Evolutionary conservation across 2,329 filamentous ascomycete species (phyloP).

Genomic region (Fusarium gaditjirri): DNA sequence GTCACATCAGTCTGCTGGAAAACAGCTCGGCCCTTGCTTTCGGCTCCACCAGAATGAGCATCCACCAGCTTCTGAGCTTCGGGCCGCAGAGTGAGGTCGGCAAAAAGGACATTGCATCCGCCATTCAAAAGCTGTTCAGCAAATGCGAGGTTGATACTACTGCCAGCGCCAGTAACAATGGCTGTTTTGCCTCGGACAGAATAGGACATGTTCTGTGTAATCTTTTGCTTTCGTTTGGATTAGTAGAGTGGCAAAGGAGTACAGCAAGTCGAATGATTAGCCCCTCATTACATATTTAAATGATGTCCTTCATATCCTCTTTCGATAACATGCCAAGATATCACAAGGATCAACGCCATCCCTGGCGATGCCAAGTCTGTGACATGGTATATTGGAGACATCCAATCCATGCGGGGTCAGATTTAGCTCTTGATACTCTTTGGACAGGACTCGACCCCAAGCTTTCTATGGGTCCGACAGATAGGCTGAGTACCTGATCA

Average conservation of each 20-base stretch:
- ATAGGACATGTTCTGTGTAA: background rate
- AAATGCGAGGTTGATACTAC: background rate
- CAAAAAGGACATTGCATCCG: background rate
- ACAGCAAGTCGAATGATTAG: background rate
- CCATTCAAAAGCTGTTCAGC: background rate
- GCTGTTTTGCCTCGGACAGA: background rate
- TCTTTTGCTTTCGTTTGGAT: background rate
- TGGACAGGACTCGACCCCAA: background rate
- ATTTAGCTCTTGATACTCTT: background rate
- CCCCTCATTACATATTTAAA: background rate
- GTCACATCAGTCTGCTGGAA: background rate
- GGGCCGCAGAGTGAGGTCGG: background rate
- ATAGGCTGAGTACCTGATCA: background rate
- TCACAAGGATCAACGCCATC: too few species aligned
- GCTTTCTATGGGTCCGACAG: background rate
- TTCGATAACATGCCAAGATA: background rate
- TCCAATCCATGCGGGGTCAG: background rate
- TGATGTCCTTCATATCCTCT: background rate
- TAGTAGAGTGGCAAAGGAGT: background rate
- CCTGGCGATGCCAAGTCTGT: background rate
- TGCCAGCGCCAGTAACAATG: background rate
- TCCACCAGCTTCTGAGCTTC: background rate
- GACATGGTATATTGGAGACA: background rate
- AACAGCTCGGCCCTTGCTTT: background rate
- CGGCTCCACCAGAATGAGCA: accelerated